phyloP scores from a whole-genome alignment of 371 early-diverging fungal genomes.

The Dichotomocladium elegans region DNA sequence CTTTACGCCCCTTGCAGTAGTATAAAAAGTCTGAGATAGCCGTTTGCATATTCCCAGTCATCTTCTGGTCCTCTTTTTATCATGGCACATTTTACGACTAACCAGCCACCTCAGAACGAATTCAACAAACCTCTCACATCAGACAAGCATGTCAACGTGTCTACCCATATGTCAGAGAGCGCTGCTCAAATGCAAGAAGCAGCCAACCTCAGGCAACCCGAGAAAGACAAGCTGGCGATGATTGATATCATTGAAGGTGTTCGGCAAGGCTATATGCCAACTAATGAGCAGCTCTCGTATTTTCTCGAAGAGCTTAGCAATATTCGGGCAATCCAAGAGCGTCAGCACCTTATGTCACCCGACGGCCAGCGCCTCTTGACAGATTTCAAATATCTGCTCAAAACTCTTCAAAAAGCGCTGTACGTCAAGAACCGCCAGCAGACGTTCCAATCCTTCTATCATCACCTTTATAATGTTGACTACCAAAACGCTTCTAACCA shows the following conservation, averaged over 20 bases:
- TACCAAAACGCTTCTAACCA: not conserved
- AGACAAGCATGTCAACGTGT: too few species aligned
- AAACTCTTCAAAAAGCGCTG: conserved; percentile 38
- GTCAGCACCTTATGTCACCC: conserved; percentile 41
- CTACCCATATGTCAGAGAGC: too few species aligned
- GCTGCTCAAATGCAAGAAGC: too few species aligned
- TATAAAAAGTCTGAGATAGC: too few species aligned
- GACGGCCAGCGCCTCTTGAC: conserved; percentile 45
- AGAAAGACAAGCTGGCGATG: conserved; percentile 24
- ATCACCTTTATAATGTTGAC: conserved; percentile 31
- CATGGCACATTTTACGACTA: too few species aligned
- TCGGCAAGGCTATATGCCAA: conserved; percentile 57
- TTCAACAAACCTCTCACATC: too few species aligned
- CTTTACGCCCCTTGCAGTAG: too few species aligned
- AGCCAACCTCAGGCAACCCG: too few species aligned
- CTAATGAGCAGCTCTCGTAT: conserved; percentile 50
- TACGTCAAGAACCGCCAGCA: conserved; percentile 56
- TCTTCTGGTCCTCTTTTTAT: too few species aligned
- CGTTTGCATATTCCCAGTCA: too few species aligned
- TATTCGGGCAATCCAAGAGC: conserved; percentile 36
- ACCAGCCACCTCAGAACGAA: too few species aligned
- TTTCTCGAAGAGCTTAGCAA: conserved; percentile 38
- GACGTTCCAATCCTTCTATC: conserved; percentile 56
- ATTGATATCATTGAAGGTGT: conserved; percentile 47
- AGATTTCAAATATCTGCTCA: conserved; percentile 44